A percentile compares a stretch with the other conserved stretches of the same genome.
Evolutionary conservation across 2,329 filamentous ascomycete species (phyloP).

Genomic region (Fusarium sp.): DNA sequence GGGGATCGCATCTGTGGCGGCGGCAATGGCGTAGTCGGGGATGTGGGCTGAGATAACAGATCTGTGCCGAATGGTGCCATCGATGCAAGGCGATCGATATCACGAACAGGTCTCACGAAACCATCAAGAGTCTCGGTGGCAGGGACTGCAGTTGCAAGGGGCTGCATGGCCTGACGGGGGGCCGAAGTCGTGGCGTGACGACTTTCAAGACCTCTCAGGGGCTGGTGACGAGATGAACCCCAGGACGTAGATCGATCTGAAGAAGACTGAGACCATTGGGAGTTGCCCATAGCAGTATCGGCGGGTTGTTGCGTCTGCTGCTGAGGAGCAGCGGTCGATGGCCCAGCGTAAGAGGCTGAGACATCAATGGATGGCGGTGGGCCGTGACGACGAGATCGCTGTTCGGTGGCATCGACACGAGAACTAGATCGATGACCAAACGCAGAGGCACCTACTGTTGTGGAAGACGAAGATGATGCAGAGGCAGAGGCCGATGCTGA

Average conservation of each 20-base stretch:
- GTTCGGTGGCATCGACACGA: constrained; percentile 63
- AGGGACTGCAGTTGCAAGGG: constrained; percentile 71
- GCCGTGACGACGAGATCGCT: constrained; percentile 75
- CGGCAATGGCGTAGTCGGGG: constrained; percentile 83
- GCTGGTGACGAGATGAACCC: constrained; percentile 55
- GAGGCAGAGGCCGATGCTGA: constrained; percentile 48
- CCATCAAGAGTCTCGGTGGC: constrained; percentile 74
- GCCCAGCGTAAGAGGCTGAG: constrained; percentile 53
- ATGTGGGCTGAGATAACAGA: constrained; percentile 87
- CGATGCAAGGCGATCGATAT: constrained; percentile 82
- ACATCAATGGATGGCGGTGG: constrained; percentile 76
- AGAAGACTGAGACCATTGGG: constrained; percentile 35
- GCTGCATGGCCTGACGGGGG: constrained; percentile 61
- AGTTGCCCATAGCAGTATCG: constrained; percentile 36
- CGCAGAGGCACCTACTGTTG: constrained; percentile 35
- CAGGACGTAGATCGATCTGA: constrained; percentile 36
- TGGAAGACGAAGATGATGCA: constrained; percentile 40
- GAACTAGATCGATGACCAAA: constrained; percentile 63
- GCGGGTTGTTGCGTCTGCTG: constrained; percentile 26
- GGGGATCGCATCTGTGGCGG: constrained; percentile 67
- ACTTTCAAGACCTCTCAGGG: constrained; percentile 60
- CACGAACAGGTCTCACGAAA: constrained; percentile 82
- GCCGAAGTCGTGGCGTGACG: constrained; percentile 59
- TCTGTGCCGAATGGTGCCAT: constrained; percentile 78
- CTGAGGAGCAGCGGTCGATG: constrained; percentile 44